phyloP scores from a whole-genome alignment of 1,284 basidiomycete species.

The Cerioporus squamosus region DNA sequence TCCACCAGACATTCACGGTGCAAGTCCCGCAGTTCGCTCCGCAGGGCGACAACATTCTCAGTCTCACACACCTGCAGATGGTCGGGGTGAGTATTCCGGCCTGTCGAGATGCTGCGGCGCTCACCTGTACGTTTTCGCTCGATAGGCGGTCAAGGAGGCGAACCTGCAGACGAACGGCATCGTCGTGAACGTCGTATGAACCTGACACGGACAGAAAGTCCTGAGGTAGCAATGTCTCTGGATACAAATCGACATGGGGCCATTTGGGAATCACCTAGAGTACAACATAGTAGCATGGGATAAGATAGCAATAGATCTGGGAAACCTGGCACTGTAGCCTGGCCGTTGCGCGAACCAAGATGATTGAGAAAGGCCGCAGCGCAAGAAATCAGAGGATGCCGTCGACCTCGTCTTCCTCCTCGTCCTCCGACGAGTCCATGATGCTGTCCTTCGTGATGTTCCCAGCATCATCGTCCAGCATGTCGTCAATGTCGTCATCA shows the following conservation, averaged over 20 bases:
- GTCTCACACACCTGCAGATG: conserved; percentile 24
- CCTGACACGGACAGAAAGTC: too few species aligned
- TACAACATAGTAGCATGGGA: conserved; percentile 18
- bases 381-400: conserved; percentile 22
- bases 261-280: neutral
- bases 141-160: conserved; percentile 10
- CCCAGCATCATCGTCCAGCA: conserved; percentile 13
- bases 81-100: conserved; percentile 17
- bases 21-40: conserved; percentile 7
- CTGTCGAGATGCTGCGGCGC: neutral
- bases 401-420: conserved; percentile 35
- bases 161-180: conserved; percentile 4
- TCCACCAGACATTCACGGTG: conserved; percentile 24
- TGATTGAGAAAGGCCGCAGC: neutral
- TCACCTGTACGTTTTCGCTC: neutral
- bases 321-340: neutral
- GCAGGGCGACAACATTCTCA: conserved; percentile 18
- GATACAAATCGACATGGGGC: conserved; percentile 8
- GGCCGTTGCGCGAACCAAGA: neutral
- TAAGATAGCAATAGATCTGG: conserved; percentile 11
- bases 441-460: conserved; percentile 31
- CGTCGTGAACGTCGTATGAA: conserved; percentile 4
- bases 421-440: conserved; percentile 33
- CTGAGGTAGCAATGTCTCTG: neutral
- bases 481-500: conserved; percentile 26